Conservation (phyloP, 2,329 filamentous ascomycete species). For the Arthrobotrys megalospora region DNA sequence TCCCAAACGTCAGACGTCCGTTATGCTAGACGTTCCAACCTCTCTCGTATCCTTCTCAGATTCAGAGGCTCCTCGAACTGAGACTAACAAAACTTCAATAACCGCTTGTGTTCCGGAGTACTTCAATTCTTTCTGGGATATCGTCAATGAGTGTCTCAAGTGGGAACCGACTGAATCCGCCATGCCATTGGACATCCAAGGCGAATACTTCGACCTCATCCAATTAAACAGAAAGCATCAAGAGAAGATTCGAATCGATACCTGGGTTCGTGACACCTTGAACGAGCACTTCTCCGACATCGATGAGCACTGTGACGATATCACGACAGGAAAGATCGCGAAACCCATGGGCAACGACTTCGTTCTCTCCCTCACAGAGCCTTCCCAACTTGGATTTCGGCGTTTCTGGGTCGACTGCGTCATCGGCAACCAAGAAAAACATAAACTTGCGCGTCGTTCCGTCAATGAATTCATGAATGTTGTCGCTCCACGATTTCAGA, state of each 20-base stretch:
- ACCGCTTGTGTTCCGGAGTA: background rate
- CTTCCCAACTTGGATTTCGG: background rate
- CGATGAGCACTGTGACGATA: conserved; percentile 16
- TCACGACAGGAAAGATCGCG: conserved; percentile 1
- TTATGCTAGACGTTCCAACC: background rate
- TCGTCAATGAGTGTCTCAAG: background rate
- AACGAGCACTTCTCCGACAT: conserved; percentile 16
- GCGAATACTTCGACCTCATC: background rate
- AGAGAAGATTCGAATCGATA: background rate
- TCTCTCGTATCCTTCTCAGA: conserved; percentile 14
- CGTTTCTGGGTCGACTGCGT: conserved; percentile 22
- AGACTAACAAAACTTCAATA: background rate
- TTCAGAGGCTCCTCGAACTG: background rate
- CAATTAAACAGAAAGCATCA: background rate
- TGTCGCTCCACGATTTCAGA: background rate
- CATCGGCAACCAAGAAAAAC: conserved; percentile 9
- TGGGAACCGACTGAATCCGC: background rate
- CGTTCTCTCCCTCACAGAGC: conserved; percentile 3
- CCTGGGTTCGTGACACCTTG: background rate
- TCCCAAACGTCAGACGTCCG: background rate
- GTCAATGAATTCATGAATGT: conserved; percentile 20
- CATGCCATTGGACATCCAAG: conserved; percentile 5
- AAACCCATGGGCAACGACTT: conserved; percentile 21
- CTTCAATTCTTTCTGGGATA: conserved; percentile 17
- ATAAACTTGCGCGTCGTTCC: background rate